Evolutionary conservation across 2,329 filamentous ascomycete genomes (phyloP).

Genomic region (Apiospora aurea): DNA sequence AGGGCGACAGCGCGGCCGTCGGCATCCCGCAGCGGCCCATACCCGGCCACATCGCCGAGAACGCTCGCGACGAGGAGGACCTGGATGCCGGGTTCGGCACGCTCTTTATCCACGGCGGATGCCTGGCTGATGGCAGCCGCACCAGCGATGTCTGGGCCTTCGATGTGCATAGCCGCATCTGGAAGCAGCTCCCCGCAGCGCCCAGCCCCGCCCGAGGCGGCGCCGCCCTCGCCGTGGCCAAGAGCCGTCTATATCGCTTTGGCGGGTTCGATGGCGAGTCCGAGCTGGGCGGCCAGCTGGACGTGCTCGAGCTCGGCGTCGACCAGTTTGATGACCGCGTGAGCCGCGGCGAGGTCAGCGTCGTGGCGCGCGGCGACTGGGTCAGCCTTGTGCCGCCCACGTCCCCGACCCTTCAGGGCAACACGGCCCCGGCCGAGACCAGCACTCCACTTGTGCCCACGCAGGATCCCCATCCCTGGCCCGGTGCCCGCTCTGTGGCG

Average conservation of each 20-base stretch:
- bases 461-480: constrained; percentile 46
- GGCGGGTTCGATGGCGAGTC: constrained; percentile 77
- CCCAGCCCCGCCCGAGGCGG: constrained; percentile 73
- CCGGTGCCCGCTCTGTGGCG: constrained; percentile 60
- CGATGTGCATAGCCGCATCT: constrained; percentile 66
- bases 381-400: constrained; percentile 53
- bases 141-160: constrained; percentile 80
- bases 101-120: constrained; percentile 80
- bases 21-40: constrained; percentile 67
- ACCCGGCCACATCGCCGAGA: constrained; percentile 62
- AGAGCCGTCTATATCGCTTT: constrained; percentile 76
- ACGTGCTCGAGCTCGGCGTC: constrained; percentile 67
- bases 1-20: constrained; percentile 60
- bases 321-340: constrained; percentile 60
- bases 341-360: constrained; percentile 54
- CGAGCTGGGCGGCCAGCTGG: constrained; percentile 75
- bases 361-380: constrained; percentile 62
- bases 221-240: constrained; percentile 68
- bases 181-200: constrained; percentile 72
- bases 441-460: constrained; percentile 38
- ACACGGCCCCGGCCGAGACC: constrained; percentile 34
- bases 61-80: constrained; percentile 65
- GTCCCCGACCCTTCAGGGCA: constrained; percentile 38
- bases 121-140: constrained; percentile 67
- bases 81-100: constrained; percentile 65